A percentile compares a stretch with the other conserved stretches of the same genome.
Conservation (phyloP, 2,329 filamentous ascomycete species). For the Byssochlamys sp. region DNA sequence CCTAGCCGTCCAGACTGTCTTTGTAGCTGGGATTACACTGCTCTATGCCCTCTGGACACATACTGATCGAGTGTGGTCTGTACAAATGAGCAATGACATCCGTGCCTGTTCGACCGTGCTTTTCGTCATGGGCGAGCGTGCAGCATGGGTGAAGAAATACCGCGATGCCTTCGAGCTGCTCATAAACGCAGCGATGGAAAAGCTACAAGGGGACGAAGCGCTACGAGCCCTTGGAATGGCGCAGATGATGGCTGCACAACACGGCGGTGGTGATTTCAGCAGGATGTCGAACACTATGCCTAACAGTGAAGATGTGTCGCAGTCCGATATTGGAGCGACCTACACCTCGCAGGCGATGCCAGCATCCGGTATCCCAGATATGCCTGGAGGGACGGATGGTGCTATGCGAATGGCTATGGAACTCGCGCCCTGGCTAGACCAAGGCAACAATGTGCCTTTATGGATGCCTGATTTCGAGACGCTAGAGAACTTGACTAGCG, state of each 20-base stretch:
- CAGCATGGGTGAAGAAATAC: slow-evolving; percentile 40
- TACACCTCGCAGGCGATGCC: not conserved
- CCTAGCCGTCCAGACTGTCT: slow-evolving; percentile 30
- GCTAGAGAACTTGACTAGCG: slow-evolving; percentile 21
- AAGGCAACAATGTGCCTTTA: slow-evolving; percentile 24
- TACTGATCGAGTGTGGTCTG: slow-evolving; percentile 39
- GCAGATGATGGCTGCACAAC: slow-evolving; percentile 32
- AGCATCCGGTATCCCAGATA: not conserved
- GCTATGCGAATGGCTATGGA: slow-evolving; percentile 31
- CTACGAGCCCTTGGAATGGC: slow-evolving; percentile 28
- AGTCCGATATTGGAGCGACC: not conserved
- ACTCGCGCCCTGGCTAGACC: slow-evolving; percentile 32
- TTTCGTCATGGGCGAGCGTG: slow-evolving; percentile 43
- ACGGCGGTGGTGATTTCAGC: slow-evolving; percentile 9
- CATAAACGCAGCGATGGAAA: slow-evolving; percentile 40
- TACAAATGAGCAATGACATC: slow-evolving; percentile 41
- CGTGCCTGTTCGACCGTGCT: slow-evolving; percentile 42
- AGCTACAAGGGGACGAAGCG: slow-evolving; percentile 30
- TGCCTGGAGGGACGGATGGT: slow-evolving; percentile 12
- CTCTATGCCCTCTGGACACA: slow-evolving; percentile 34
- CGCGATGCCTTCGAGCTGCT: slow-evolving; percentile 41
- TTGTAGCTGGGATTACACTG: slow-evolving; percentile 30
- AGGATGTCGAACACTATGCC: slow-evolving; percentile 8
- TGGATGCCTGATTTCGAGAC: slow-evolving; percentile 34
- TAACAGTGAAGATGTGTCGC: slow-evolving; percentile 9